A percentile compares a stretch with the other conserved stretches of the same genome.
These are phyloP conservation scores for Eucalyptus tenuipes DNA, from an alignment of 345 rosid species.

Conservation along the genomic window DNA sequence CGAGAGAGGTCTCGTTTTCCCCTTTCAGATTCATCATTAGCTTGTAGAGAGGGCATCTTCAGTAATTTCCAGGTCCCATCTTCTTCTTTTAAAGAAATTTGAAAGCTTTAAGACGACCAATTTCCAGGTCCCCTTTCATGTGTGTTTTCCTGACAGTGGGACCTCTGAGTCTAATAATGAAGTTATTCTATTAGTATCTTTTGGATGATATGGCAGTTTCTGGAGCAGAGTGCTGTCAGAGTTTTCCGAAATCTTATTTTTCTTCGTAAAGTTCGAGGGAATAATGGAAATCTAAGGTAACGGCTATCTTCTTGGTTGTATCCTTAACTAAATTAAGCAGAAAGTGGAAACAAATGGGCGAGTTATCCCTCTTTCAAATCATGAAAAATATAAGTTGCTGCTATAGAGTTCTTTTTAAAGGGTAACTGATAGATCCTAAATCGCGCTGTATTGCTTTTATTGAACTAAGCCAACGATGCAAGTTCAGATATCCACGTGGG, in stretches of 20 bases:
- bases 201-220: not conserved
- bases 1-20: not conserved
- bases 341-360: not conserved
- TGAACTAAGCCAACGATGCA: not conserved
- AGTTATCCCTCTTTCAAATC: not conserved
- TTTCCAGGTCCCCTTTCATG: not conserved
- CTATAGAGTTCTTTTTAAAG: not conserved
- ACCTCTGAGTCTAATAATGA: not conserved
- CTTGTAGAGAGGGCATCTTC: not conserved
- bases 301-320: not conserved
- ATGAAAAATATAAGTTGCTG: not conserved
- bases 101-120: not conserved
- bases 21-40: not conserved
- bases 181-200: not conserved
- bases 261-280: not conserved
- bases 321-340: not conserved
- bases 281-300: not conserved
- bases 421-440: not conserved
- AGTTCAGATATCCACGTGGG: not conserved
- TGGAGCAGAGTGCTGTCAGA: not conserved
- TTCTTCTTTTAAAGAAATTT: not conserved
- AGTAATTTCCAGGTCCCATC: not conserved
- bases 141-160: not conserved
- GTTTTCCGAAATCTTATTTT: not conserved
- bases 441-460: not conserved